Evolutionary conservation across 306 rosid species (phyloP).

Genomic region (Citrullus amarus): DNA sequence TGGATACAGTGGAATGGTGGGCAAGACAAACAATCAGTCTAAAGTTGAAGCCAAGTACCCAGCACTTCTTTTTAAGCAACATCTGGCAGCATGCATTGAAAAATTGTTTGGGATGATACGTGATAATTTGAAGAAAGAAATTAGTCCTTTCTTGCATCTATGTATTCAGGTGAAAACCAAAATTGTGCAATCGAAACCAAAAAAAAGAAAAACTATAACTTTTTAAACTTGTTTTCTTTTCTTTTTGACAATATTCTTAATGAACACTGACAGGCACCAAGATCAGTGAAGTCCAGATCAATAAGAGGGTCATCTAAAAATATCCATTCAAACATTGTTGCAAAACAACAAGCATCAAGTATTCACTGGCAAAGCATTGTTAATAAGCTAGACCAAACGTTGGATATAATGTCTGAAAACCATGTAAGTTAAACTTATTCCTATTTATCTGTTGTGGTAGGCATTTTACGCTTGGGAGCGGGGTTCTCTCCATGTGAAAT

Average conservation of each 20-base stretch:
- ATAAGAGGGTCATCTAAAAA: slow-evolving; percentile 70
- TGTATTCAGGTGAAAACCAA: slow-evolving; percentile 63
- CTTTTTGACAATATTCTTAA: neutral
- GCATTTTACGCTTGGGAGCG: neutral
- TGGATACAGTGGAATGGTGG: slow-evolving; percentile 78
- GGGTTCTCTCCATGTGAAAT: neutral
- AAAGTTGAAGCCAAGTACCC: slow-evolving; percentile 90
- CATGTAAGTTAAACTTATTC: slow-evolving; percentile 33
- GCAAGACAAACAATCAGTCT: slow-evolving; percentile 50
- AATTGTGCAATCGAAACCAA: neutral
- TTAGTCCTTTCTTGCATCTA: slow-evolving; percentile 60
- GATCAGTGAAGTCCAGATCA: slow-evolving; percentile 51
- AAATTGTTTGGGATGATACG: slow-evolving; percentile 72
- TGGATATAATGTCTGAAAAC: slow-evolving; percentile 46
- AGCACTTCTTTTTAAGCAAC: slow-evolving; percentile 68
- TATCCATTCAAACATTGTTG: slow-evolving; percentile 60
- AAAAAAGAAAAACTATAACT: neutral
- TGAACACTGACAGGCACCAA: slow-evolving; percentile 56
- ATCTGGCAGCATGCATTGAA: slow-evolving; percentile 69
- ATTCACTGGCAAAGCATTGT: slow-evolving; percentile 86
- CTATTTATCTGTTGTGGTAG: neutral
- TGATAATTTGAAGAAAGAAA: slow-evolving; percentile 75
- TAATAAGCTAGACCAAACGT: slow-evolving; percentile 43
- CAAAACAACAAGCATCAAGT: slow-evolving; percentile 72
- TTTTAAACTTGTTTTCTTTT: neutral